phyloP scores from a whole-genome alignment of 306 rosid species.

The Vigna reflexopilosa region DNA sequence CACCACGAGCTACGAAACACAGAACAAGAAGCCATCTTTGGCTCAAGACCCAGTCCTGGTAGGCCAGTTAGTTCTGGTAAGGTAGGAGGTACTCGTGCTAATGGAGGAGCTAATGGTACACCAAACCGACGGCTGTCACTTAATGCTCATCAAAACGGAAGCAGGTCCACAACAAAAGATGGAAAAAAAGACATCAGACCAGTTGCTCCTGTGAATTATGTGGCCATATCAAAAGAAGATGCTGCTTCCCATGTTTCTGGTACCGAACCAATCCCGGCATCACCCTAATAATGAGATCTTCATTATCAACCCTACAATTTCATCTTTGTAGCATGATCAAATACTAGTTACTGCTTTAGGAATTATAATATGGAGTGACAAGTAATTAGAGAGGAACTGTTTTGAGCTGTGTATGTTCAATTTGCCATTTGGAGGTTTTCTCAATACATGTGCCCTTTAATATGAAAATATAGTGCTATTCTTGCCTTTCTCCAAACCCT shows the following conservation, averaged over 20 bases:
- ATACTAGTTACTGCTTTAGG: constrained; percentile 61
- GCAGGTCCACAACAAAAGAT: constrained; percentile 74
- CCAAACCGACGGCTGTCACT: constrained; percentile 90
- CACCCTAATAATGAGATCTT: constrained; percentile 62
- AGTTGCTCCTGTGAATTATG: constrained; percentile 81
- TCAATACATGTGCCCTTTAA: constrained; percentile 46
- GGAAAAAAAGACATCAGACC: constrained; percentile 76
- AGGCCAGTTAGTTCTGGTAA: constrained; percentile 78
- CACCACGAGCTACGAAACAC: constrained; percentile 77
- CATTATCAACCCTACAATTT: constrained; percentile 41
- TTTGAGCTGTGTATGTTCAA: constrained; percentile 49
- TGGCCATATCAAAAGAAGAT: constrained; percentile 89
- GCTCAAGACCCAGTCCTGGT: constrained; percentile 86
- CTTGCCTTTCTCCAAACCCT: constrained; percentile 18
- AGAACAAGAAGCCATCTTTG: constrained; percentile 77
- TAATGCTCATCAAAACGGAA: constrained; percentile 86
- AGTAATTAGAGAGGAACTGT: constrained; percentile 48
- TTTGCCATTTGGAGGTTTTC: constrained; percentile 48
- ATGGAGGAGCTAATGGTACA: constrained; percentile 86
- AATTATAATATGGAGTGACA: constrained; percentile 59
- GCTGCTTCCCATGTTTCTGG: constrained; percentile 82
- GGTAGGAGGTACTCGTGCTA: constrained; percentile 78
- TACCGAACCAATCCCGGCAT: constrained; percentile 66
- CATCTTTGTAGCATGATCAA: constrained; percentile 61
- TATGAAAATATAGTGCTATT: constrained; percentile 36